Evolutionary conservation across 2,329 filamentous ascomycete species (phyloP).

Genomic region (Parafenestella ontariensis): DNA sequence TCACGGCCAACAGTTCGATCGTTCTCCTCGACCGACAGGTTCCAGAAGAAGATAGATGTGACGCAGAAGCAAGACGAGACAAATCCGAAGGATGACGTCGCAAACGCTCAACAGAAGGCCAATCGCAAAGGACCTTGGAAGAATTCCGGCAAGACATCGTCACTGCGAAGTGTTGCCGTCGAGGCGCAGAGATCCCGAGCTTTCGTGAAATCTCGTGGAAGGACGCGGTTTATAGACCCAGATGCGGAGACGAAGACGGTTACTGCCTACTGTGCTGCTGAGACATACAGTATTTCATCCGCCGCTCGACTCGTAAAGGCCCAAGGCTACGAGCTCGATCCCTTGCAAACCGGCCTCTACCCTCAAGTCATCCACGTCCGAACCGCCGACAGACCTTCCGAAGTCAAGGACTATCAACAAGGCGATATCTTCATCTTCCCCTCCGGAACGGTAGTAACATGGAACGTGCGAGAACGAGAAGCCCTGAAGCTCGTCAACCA

Average conservation of each 20-base stretch:
- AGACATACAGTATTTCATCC: conserved; percentile 67
- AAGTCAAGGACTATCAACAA: conserved; percentile 57
- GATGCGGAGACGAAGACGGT: conserved; percentile 59
- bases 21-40: conserved; percentile 21
- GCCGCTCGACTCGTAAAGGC: conserved; percentile 64
- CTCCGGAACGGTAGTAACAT: conserved; percentile 90
- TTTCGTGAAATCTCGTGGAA: conserved; percentile 58
- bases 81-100: conserved; percentile 12
- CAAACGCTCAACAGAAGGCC: conserved; percentile 11
- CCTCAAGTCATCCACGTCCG: conserved; percentile 71
- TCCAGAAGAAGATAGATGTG: conserved; percentile 34
- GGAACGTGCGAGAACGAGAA: conserved; percentile 81
- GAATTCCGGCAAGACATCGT: conserved; percentile 56
- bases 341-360: conserved; percentile 66
- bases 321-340: conserved; percentile 69
- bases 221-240: conserved; percentile 54
- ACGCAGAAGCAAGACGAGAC: conserved; percentile 29
- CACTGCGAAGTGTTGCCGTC: conserved; percentile 82
- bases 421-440: conserved; percentile 97
- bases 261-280: conserved; percentile 72
- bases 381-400: conserved; percentile 48
- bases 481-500: conserved; percentile 63
- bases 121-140: conserved; percentile 37
- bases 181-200: conserved; percentile 74
- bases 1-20: conserved; percentile 10